Evolutionary conservation across 2,329 filamentous ascomycete species (phyloP), one percentile per base, ranked within the genome.

Genomic region (Nemania sp.): DNA sequence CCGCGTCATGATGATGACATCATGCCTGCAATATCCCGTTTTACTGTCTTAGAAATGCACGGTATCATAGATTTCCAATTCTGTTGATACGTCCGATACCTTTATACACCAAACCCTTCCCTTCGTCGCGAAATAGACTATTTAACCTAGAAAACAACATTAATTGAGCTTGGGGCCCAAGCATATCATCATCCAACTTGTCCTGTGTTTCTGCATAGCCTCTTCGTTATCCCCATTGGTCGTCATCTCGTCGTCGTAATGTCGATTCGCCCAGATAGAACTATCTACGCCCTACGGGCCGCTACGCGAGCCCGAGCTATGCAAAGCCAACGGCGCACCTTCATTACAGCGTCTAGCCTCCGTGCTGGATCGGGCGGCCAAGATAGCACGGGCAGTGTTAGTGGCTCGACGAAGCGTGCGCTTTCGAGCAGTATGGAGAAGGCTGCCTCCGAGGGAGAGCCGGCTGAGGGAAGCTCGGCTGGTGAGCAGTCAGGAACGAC

Each of bases 401-500:
- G 64, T 34, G 68, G 70, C 3, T 64, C 70, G 11, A 73, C 68
- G 26, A 73, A 74, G 54, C 65, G 61, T 6, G 64, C 58, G 8
- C 41, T 66, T 15, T 64, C 59, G 14, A 45, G 66, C 26, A 62
- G 49, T 49, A 64, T 65, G 59, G 60, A 63, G 15, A 49, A 62
- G 5, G 63, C 61, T 19, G 53, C 26, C 14, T 57, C 43, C 0
- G 44, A 56, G 6, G 49, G 51, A 11, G 63, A 66, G 52, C 56
- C 62, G 6, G 66, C 68, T 43, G 68, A 69, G 43, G 64, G 70
- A 24, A n/a, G n/a, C n/a, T n/a, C n/a, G n/a, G 65, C 69, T 20
- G 72, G 68, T 34, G 70, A 71, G 37, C 60, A 70, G 52, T 73
- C 70, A 2, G 73, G 73, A 11, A 47, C 57, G 7, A 69, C 66